Base-by-base conservation (phyloP, 2,329 filamentous ascomycete genomes). In the Aureobasidium sp. region DNA sequence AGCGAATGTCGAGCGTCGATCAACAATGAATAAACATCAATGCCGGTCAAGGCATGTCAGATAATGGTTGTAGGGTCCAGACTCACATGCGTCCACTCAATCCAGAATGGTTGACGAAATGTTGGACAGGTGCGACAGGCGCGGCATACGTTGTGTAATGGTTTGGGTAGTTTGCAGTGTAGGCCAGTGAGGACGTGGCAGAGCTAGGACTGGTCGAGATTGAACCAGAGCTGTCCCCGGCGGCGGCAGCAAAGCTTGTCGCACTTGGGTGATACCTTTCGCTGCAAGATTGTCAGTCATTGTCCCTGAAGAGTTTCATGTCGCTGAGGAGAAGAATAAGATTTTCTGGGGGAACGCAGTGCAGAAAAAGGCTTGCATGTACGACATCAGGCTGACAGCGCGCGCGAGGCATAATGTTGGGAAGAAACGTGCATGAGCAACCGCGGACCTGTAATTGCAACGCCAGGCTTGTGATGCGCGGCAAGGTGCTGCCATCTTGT, bases 191-290 rank as follows among this genome's bases (percentile, higher is more conserved):
- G 33, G 79, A 81, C 63, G 76, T 74, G 68, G 77, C 78, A 66
- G 80, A 81, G 67, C 77, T 78, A 63, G 78, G 78, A 68, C 77
- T 80, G 67, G 78, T 77, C 33, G 79, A 80, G 68, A 77, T 78
- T 66, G 78, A 82, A 69, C 81, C 81, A 62, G 78, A 80, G 62
- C 78, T 81, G 64, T 82, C 81, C 73, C 84, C 81, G n/a, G 45
- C 45, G 63, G 82, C 78, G 63, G 82, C 78, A 67, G 82, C 77
- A 67, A 78, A 76, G 69, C 77, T 72, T 64, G 75, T 75, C 65
- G 77, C 44, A 58, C 44, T 50, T 40, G 45, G 68, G 64, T 79
- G 76, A 71, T 81, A 84, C 70, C 81, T 83, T 73, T 70, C 54
- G 44, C 48, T 63, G 63, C 64, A 48, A 47, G 42, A 35, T 48